Evolutionary conservation across 352 stramenopile species (phyloP).

Genomic region (Aphanomyces euteiches): DNA sequence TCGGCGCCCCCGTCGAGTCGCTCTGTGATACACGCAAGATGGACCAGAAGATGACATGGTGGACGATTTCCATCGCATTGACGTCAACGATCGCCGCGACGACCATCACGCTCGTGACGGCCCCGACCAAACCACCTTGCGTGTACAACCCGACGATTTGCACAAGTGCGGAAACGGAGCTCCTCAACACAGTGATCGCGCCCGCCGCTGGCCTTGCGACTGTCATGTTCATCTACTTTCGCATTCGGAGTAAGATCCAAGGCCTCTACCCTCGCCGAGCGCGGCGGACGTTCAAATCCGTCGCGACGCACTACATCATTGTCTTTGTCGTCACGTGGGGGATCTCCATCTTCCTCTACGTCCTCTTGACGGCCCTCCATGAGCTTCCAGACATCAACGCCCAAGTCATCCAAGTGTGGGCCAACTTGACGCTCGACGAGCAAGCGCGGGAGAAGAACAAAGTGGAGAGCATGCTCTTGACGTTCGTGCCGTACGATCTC

Average conservation of each 20-base stretch:
- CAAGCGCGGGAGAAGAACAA: not conserved
- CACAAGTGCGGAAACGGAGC: slow-evolving; percentile 23
- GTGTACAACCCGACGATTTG: slow-evolving; percentile 25
- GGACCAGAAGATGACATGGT: not conserved
- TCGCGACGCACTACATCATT: slow-evolving; percentile 26
- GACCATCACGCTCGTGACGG: slow-evolving; percentile 1
- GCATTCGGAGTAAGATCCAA: slow-evolving; percentile 25
- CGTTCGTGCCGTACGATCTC: slow-evolving; percentile 39
- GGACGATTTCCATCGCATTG: not conserved
- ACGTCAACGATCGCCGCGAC: not conserved
- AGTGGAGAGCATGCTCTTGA: slow-evolving; percentile 8
- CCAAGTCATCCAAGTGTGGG: not conserved
- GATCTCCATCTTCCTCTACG: slow-evolving; percentile 19
- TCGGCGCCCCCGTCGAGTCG: not conserved
- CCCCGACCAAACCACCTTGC: not conserved
- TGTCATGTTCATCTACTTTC: slow-evolving; percentile 17
- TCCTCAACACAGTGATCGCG: slow-evolving; percentile 25
- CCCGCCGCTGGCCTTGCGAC: slow-evolving; percentile 2
- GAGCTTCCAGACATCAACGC: not conserved
- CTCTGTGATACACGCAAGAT: slow-evolving; percentile 8
- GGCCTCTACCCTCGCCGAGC: slow-evolving; percentile 11
- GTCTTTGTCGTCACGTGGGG: slow-evolving; percentile 29
- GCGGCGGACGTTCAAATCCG: slow-evolving; percentile 26
- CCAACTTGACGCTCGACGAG: not conserved
- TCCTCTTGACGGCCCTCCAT: slow-evolving; percentile 3